Base-by-base conservation (phyloP, 495 filamentous ascomycete genomes). In the Penicillium paradoxum region DNA sequence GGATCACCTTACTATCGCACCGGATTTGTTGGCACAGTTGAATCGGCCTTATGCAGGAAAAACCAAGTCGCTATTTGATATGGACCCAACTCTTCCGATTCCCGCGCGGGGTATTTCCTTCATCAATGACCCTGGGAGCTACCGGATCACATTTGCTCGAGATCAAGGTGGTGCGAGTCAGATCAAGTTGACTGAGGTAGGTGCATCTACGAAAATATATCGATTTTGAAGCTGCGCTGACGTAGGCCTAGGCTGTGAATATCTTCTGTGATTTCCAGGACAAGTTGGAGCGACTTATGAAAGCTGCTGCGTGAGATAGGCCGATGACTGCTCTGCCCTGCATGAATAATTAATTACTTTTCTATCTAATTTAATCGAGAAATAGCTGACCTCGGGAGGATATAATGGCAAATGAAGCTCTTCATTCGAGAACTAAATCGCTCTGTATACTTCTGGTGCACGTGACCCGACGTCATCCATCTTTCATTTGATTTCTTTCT, bases 251-350 rank as follows among this genome's bases (percentile, higher is more conserved):
- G 74, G 82, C 83, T 14, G 69, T 87, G 37, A 79, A 81, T 56
- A 80, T 83, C 27, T 85, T 86, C 63, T 77, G 74, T 17, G 75
- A 81, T 15, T 79, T 80, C 70, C 82, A 86, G 57, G 70, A 79
- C 34, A 73, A 67, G 45, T 42, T 83, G 15, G 79, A 81, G 54
- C 62, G 54, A 25, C 45, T 82, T 24, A 73, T 78, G 58, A 54
- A 41, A n/a, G 11, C 33, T 36, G 10, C 13, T 15, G 14, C 15
- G 3, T 11, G 22, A 42, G 10, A 25, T 19, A 42, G n/a, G n/a
- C n/a, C n/a, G n/a, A n/a, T n/a, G n/a, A n/a, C n/a, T n/a, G n/a
- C n/a, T n/a, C n/a, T n/a, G n/a, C n/a, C n/a, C n/a, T n/a, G n/a
- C n/a, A n/a, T n/a, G n/a, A n/a, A n/a, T n/a, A n/a, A n/a, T n/a